A percentile compares a stretch with the other conserved stretches of the same genome.
phyloP scores from a whole-genome alignment of 345 rosid species.

The Noccaea bulbosa region DNA sequence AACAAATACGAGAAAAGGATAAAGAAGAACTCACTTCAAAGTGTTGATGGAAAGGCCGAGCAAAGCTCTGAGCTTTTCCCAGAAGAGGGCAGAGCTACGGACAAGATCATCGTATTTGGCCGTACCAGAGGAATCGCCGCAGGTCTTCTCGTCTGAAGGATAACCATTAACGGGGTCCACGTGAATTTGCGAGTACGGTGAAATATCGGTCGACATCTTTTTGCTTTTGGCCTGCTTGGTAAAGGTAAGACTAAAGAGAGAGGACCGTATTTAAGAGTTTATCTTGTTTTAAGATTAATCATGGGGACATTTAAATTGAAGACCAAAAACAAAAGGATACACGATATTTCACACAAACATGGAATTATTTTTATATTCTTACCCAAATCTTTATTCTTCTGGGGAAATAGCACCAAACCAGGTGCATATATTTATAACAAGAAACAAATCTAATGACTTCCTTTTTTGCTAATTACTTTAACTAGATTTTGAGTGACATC shows the following conservation, averaged over 20 bases:
- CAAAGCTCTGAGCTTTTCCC: conserved; percentile 69
- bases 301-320: not conserved
- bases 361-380: not conserved
- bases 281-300: conserved; percentile 3
- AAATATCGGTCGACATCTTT: conserved; percentile 44
- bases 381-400: not conserved
- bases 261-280: conserved; percentile 34
- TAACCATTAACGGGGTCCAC: conserved; percentile 48
- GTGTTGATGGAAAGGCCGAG: conserved; percentile 52
- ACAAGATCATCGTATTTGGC: conserved; percentile 63
- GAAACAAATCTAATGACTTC: not conserved
- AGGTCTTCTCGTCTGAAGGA: conserved; percentile 37
- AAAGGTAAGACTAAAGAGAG: conserved; percentile 32
- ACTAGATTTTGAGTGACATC: not conserved
- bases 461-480: conserved; percentile 9
- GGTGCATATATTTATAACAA: not conserved
- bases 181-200: conserved; percentile 41
- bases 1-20: conserved; percentile 6
- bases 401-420: not conserved
- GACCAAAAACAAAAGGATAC: not conserved
- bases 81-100: conserved; percentile 68
- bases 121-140: conserved; percentile 53
- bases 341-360: not conserved
- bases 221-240: conserved; percentile 30
- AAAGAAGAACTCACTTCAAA: conserved; percentile 54